phyloP scores from a whole-genome alignment of 1,139 yeast species.

The Sugiyamaella novakii region DNA sequence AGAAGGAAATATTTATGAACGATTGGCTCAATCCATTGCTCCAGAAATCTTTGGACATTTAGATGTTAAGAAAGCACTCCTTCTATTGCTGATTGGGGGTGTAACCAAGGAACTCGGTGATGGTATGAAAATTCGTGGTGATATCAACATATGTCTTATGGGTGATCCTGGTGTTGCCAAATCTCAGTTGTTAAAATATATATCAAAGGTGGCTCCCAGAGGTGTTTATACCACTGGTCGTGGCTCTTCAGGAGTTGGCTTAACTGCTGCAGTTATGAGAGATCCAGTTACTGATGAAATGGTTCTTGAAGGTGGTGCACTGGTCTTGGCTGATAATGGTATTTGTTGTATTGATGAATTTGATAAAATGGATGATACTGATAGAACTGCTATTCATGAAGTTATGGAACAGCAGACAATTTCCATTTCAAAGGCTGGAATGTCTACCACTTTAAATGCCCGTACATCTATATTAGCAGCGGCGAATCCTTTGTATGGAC shows the following conservation, averaged over 20 bases:
- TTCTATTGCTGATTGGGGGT: slow-evolving; percentile 88
- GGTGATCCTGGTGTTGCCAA: slow-evolving; percentile 99
- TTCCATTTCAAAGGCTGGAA: slow-evolving; percentile 96
- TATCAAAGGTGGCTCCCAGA: slow-evolving; percentile 91
- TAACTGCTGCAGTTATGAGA: slow-evolving; percentile 98
- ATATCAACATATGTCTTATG: slow-evolving; percentile 93
- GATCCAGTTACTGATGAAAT: slow-evolving; percentile 98
- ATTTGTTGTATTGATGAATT: slow-evolving; percentile 98
- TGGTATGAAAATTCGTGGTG: slow-evolving; percentile 97
- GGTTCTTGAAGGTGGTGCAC: slow-evolving; percentile 98
- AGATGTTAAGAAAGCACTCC: slow-evolving; percentile 88
- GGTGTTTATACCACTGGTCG: slow-evolving; percentile 98
- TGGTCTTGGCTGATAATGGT: slow-evolving; percentile 96
- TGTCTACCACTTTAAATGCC: slow-evolving; percentile 94
- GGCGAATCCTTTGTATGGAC: slow-evolving; percentile 95
- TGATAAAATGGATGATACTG: slow-evolving; percentile 97
- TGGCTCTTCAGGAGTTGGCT: slow-evolving; percentile 98
- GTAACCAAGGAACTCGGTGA: slow-evolving; percentile 94
- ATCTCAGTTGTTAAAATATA: slow-evolving; percentile 90
- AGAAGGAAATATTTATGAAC: slow-evolving; percentile 73
- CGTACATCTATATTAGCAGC: slow-evolving; percentile 96
- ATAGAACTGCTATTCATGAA: slow-evolving; percentile 97
- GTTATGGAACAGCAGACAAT: slow-evolving; percentile 99
- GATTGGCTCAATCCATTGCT: slow-evolving; percentile 86
- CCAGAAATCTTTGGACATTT: slow-evolving; percentile 96